These are phyloP conservation scores for Staphylotrichum longicolle DNA, from an alignment of 495 filamentous ascomycete genomes.

Conservation along the genomic window DNA sequence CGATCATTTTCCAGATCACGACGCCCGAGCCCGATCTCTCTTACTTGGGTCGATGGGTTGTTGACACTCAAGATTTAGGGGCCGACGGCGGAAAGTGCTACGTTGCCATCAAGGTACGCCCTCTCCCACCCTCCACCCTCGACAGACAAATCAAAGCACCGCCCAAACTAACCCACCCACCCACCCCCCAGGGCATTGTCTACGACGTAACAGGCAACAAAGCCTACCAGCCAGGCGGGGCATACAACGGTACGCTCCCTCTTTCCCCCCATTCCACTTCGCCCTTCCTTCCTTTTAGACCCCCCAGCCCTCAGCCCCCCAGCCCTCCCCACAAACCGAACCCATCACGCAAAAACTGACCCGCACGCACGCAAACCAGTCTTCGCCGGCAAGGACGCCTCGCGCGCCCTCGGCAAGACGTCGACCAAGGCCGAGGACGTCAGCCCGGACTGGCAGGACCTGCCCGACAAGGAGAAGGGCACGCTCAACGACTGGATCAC, in stretches of 20 bases:
- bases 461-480: constrained; percentile 82
- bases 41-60: neutral
- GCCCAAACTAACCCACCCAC: constrained; percentile 16
- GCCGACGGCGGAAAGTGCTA: constrained; percentile 67
- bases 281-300: neutral
- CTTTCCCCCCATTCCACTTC: too few relatives aligned
- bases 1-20: too few relatives aligned
- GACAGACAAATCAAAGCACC: too few relatives aligned
- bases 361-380: constrained; percentile 49
- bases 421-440: constrained; percentile 86
- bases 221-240: constrained; percentile 76
- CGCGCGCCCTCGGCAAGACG: constrained; percentile 79
- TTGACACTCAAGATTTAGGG: constrained; percentile 39
- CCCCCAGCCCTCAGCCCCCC: neutral
- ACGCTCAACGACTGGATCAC: constrained; percentile 87
- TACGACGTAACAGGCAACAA: constrained; percentile 90
- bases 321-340: neutral
- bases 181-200: constrained; percentile 60
- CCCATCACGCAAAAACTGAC: neutral
- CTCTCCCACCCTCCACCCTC: neutral
- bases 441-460: constrained; percentile 76
- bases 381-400: constrained; percentile 93
- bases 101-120: constrained; percentile 80
- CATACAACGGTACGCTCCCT: constrained; percentile 68
- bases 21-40: neutral